Evolutionary conservation across 2,329 filamentous ascomycete genomes (phyloP), one percentile per base, ranked within the genome.

Genomic region (Coleophoma eucalyptorum): DNA sequence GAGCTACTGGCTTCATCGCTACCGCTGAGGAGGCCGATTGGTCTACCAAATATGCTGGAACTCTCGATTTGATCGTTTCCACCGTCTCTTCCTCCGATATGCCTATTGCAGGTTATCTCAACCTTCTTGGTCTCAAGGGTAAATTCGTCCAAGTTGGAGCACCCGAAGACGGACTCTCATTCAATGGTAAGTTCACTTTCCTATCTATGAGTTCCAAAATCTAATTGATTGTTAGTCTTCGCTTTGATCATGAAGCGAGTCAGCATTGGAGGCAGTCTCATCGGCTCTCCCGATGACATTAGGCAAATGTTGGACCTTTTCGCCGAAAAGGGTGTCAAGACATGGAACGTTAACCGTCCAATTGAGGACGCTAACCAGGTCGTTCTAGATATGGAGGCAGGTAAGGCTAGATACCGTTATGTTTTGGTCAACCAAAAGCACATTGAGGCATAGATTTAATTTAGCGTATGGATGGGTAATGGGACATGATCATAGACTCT

Each of bases 121-220:
- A 68, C 12, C 71, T 89, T 13, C 71, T 87, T 20, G 73, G 76
- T 50, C 65, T 74, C 11, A 75, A 79, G 46, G 83, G 84, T 3
- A 72, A 71, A 7, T 80, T 86, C 55, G 75, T 86, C 51, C 80
- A 86, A 65, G 76, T 89, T 43, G 84, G 83, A n/a, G 35, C 35
- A 38, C 35, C 35, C 16, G 35, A 38, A 38, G 35, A 38, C 16
- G 16, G 35, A 15, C 13, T 38, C 2, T n/a, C 13, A 12, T n/a
- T 38, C 16, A 38, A 38, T 38, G 16, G 35, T 38, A 38, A 38
- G 35, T 11, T 38, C 15, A n/a, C 16, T 38, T 38, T 6, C 35
- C 35, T n/a, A 18, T 38, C 35, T 38, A 18, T 18, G 35, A 6
- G 16, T 12, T 38, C 16, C 16, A n/a, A 38, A 38, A 26, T 26